Evolutionary conservation across 192 early-diverging fungal species (phyloP), one percentile per base, ranked within the genome.

Genomic region (Geosiphon pyriformis): DNA sequence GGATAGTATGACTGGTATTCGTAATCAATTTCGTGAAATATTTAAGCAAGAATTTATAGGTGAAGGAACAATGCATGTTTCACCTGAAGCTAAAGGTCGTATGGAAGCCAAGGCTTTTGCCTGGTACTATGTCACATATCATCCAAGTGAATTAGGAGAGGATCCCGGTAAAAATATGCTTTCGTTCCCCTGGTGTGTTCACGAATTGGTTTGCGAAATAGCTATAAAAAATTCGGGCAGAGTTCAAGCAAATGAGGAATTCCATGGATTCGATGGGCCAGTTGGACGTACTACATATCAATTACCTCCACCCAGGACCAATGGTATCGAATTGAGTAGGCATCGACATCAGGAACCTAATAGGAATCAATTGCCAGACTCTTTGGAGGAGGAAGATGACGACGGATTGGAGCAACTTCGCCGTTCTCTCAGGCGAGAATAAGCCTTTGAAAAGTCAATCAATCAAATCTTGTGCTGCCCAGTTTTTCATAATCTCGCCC

Each of bases 101-200:
- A 57, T 80, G 27, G 76, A 82, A 32, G 73, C 63, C 12, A 85
- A 83, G 56, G 86, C 83, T 0, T 79, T 72, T 3, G 86, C 89
- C 0, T 91, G 89, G 89, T 89, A 91, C 55, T 81, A 85, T 34
- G 89, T 82, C 12, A 85, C 84, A 1, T 91, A 91, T 69, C 78
- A 82, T 57, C 60, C 73, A 1, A 27, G 27, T n/a, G 78, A 80
- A 56, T 31, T 65, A 17, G 52, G 48, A 18, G 64, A 64, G n/a
- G 70, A 78, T 23, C 62, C 68, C 30, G 61, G 67, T 6, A 70
- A 76, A 23, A 34, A 70, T 22, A 71, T 61, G 51, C 37, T 62
- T 70, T 74, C 67, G 32, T 85, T 85, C 51, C 80, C 80, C 11
- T 85, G 83, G 83, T 50, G 74, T 11, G 52, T 80, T 7, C 50